phyloP scores from a whole-genome alignment of 192 early-diverging fungal species.

The Haplosporangium gracile region DNA sequence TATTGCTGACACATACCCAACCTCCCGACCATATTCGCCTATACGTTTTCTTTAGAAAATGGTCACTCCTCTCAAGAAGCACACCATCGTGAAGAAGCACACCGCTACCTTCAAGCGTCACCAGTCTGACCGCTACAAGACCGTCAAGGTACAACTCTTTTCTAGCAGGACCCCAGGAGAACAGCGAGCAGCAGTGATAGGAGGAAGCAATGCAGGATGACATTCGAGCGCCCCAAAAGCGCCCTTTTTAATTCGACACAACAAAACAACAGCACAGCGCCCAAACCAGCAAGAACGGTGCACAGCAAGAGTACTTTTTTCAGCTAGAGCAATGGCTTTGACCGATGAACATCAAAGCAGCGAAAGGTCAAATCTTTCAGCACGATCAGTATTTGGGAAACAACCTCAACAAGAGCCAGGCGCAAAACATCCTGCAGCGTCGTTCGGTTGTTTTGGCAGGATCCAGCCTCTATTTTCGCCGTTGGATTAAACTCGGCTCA shows the following conservation, averaged over 20 bases:
- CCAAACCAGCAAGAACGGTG: not conserved
- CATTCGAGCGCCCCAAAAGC: not conserved
- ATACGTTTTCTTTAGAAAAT: conserved; percentile 69
- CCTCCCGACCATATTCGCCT: not conserved
- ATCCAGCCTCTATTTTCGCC: not conserved
- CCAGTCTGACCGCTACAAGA: conserved; percentile 99
- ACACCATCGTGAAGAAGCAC: conserved; percentile 99
- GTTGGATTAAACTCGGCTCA: not conserved
- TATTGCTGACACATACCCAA: not conserved
- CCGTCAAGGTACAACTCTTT: conserved; percentile 79
- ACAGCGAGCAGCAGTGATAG: not conserved
- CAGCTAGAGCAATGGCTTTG: not conserved
- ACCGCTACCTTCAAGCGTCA: conserved; percentile 96
- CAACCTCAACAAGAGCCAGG: no score
- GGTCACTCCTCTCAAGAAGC: conserved; percentile 95
- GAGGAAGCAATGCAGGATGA: not conserved
- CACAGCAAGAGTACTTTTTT: not conserved
- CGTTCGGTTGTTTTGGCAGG: not conserved
- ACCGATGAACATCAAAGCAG: not conserved
- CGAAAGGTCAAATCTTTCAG: no score
- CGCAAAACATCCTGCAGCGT: not conserved
- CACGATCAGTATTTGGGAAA: no score
- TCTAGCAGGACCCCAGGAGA: not conserved
- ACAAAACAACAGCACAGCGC: not conserved
- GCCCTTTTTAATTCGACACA: not conserved